phyloP scores from a whole-genome alignment of 129 eudicot species.

The Centella asiatica region DNA sequence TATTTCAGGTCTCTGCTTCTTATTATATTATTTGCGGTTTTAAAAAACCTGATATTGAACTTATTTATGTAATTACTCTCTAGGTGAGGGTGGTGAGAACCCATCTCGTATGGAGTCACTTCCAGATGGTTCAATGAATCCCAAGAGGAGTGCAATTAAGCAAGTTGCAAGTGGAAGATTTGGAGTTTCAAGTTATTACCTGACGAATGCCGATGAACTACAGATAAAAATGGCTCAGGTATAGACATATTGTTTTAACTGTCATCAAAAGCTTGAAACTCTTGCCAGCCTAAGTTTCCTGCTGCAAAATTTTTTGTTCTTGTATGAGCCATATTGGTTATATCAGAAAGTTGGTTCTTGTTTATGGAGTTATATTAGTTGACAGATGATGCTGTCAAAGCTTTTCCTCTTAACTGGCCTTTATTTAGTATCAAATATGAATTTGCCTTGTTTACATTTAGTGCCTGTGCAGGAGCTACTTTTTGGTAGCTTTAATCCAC shows the following conservation, averaged over 20 bases:
- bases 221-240: constrained; percentile 99
- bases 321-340: constrained; percentile 12
- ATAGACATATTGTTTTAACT: constrained; percentile 14
- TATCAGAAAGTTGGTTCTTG: constrained; percentile 22
- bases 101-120: constrained; percentile 97
- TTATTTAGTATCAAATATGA: constrained; percentile 39
- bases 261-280: not conserved
- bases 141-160: constrained; percentile 88
- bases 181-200: constrained; percentile 93
- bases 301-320: constrained; percentile 3
- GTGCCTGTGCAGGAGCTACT: too few species aligned
- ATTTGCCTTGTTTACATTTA: constrained; percentile 12
- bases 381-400: too few species aligned
- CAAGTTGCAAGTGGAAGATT: constrained; percentile 99
- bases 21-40: not conserved
- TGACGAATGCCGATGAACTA: constrained; percentile 91
- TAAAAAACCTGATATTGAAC: too few species aligned
- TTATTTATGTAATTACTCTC: not conserved
- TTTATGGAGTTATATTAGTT: constrained; percentile 33
- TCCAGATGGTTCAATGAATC: constrained; percentile 90
- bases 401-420: constrained; percentile 64
- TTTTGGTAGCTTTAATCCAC: too few species aligned
- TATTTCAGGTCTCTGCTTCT: not conserved
- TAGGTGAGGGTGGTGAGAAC: constrained; percentile 99
- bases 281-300: not conserved